phyloP scores from a whole-genome alignment of 805 yeast species.

The Diddensiella caesifluorescens region DNA sequence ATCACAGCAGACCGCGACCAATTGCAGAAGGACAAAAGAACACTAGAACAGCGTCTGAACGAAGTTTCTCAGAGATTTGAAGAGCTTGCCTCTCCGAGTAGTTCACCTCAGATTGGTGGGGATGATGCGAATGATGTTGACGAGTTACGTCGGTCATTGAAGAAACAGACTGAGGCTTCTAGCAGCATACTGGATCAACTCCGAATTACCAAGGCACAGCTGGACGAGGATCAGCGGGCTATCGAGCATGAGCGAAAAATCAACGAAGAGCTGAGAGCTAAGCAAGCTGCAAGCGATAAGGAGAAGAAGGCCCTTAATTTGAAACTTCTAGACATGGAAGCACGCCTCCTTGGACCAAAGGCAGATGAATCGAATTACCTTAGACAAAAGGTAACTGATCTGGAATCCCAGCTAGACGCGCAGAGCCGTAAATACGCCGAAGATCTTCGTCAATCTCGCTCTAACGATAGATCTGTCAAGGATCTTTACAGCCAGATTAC shows the following conservation, averaged over 20 bases:
- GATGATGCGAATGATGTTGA: conserved; percentile 9
- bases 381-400: conserved; percentile 16
- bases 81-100: conserved; percentile 27
- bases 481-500: conserved; percentile 25
- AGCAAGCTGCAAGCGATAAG: conserved; percentile 33
- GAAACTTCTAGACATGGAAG: conserved; percentile 25
- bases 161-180: conserved; percentile 19
- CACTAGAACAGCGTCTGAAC: conserved; percentile 41
- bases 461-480: conserved; percentile 23
- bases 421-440: conserved; percentile 18
- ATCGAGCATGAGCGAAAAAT: conserved; percentile 22
- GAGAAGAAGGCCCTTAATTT: conserved; percentile 27
- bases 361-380: conserved; percentile 18
- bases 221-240: conserved; percentile 29
- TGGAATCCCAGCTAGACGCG: conserved; percentile 23
- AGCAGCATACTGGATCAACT: conserved; percentile 15
- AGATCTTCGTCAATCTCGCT: conserved; percentile 20
- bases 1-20: conserved; percentile 59
- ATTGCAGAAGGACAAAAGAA: conserved; percentile 46
- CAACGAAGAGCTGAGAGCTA: conserved; percentile 23
- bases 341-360: conserved; percentile 17
- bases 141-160: conserved; percentile 15
- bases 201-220: conserved; percentile 32
- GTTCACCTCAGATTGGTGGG: not conserved
- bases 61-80: conserved; percentile 40